phyloP scores from a whole-genome alignment of 2,329 filamentous ascomycete species.

The Falciphora oryzae region DNA sequence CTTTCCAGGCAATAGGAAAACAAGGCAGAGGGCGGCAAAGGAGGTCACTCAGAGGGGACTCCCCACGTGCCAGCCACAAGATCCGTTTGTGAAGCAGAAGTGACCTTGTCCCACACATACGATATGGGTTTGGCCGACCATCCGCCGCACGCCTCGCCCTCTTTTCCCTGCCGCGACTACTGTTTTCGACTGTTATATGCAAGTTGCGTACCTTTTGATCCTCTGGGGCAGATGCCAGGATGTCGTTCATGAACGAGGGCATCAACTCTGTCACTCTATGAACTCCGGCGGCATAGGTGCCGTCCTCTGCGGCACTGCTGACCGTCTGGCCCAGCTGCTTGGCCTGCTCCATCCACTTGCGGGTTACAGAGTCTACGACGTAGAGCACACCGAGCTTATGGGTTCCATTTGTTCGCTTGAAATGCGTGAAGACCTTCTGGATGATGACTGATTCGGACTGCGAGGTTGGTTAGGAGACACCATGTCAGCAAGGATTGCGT shows the following conservation, averaged over 20 bases:
- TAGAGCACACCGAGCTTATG: slow-evolving; percentile 99
- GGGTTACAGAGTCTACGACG: slow-evolving; percentile 99
- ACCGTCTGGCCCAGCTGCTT: slow-evolving; percentile 78
- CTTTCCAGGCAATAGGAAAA: not conserved
- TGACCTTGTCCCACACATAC: not conserved
- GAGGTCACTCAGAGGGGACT: not conserved
- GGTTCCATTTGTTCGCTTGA: slow-evolving; percentile 88
- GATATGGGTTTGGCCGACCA: not conserved
- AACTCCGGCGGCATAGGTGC: slow-evolving; percentile 90
- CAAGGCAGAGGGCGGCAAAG: not conserved
- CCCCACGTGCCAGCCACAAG: not conserved
- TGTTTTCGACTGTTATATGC: slow-evolving; percentile 4
- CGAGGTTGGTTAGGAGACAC: slow-evolving; percentile 16
- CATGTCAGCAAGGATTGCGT: slow-evolving; percentile 19
- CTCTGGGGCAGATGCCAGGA: slow-evolving; percentile 77
- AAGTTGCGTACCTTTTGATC: slow-evolving; percentile 91
- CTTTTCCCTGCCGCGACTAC: not conserved
- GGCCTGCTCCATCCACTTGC: slow-evolving; percentile 96
- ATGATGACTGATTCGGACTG: slow-evolving; percentile 93
- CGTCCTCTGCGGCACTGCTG: slow-evolving; percentile 75
- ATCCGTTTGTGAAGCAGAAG: not conserved
- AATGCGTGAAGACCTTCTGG: slow-evolving; percentile 93
- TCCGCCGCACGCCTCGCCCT: no score
- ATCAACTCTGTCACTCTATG: slow-evolving; percentile 95
- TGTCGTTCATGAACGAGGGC: slow-evolving; percentile 91